Percentiles rank a stretch among this genome's conserved stretches.
Evolutionary conservation across 306 rosid genomes (phyloP).

Genomic region (Gillenia trifoliata): DNA sequence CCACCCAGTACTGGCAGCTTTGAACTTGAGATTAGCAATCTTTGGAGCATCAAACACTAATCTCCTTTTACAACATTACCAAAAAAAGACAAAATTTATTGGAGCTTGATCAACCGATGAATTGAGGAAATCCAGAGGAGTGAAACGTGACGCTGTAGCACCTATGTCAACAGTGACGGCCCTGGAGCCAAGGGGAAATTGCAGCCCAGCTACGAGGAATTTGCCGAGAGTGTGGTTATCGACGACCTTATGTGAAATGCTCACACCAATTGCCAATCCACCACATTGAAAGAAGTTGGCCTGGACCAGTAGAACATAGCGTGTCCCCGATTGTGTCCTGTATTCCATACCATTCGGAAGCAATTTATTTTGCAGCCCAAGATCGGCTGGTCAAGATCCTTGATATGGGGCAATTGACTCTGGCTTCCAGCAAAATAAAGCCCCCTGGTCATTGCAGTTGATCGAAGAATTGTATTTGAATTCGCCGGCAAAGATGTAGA

Average conservation of each 20-base stretch:
- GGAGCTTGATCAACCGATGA: neutral
- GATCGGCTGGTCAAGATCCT: neutral
- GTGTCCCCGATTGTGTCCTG: neutral
- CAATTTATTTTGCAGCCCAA: neutral
- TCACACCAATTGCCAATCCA: constrained; percentile 35
- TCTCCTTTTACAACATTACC: neutral
- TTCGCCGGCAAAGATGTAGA: no score
- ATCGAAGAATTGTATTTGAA: no score
- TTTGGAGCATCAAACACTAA: neutral
- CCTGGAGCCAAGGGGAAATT: neutral
- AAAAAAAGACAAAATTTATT: neutral
- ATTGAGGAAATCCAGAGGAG: neutral
- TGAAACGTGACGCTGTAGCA: neutral
- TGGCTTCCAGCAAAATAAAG: constrained; percentile 5
- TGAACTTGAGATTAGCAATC: neutral
- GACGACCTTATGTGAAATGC: constrained; percentile 29
- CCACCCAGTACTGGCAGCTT: neutral
- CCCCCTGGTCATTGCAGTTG: no score
- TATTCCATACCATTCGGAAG: neutral
- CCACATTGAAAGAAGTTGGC: neutral
- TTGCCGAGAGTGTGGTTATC: constrained; percentile 29
- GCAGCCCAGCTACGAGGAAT: constrained; percentile 23
- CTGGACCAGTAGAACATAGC: neutral
- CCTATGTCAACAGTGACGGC: neutral
- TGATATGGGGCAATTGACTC: neutral